Percentiles rank a stretch among this genome's conserved stretches.
Conservation (phyloP, 306 rosid genomes). For the Cicer yamashitae region DNA sequence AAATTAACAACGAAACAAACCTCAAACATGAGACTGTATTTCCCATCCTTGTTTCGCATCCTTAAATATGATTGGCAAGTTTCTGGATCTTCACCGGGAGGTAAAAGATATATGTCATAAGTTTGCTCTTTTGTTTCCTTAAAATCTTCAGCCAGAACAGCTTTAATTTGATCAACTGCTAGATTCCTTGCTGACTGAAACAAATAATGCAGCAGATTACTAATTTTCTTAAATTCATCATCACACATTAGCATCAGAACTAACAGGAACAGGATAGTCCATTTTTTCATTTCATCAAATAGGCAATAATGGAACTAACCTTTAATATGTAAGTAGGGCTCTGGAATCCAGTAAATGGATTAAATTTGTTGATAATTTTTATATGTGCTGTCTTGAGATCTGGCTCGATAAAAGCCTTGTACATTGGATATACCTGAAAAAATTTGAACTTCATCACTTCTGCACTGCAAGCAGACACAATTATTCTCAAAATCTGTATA, state of each 20-base stretch:
- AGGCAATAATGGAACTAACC: conserved; percentile 53
- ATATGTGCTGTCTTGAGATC: conserved; percentile 97
- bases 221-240: conserved; percentile 22
- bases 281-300: conserved; percentile 17
- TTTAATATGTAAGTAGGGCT: conserved; percentile 91
- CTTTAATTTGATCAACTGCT: conserved; percentile 71
- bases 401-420: conserved; percentile 98
- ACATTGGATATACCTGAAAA: conserved; percentile 97
- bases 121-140: conserved; percentile 82
- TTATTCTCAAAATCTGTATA: conserved; percentile 24
- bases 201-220: conserved; percentile 41
- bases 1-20: conserved; percentile 51
- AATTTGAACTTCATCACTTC: conserved; percentile 44
- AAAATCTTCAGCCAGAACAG: conserved; percentile 72
- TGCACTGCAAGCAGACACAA: background rate
- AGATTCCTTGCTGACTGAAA: conserved; percentile 84
- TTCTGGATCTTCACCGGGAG: conserved; percentile 99
- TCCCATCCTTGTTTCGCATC: conserved; percentile 99
- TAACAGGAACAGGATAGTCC: conserved; percentile 25
- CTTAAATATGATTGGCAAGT: conserved; percentile 96
- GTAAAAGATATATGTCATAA: conserved; percentile 94
- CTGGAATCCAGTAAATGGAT: conserved; percentile 98
- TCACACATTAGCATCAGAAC: conserved; percentile 38
- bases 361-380: conserved; percentile 88
- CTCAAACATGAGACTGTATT: conserved; percentile 99